A percentile compares a stretch with the other conserved stretches of the same genome.
These are phyloP conservation scores for Huntiella omanensis DNA, from an alignment of 2,329 filamentous ascomycete genomes.

Conservation along the genomic window DNA sequence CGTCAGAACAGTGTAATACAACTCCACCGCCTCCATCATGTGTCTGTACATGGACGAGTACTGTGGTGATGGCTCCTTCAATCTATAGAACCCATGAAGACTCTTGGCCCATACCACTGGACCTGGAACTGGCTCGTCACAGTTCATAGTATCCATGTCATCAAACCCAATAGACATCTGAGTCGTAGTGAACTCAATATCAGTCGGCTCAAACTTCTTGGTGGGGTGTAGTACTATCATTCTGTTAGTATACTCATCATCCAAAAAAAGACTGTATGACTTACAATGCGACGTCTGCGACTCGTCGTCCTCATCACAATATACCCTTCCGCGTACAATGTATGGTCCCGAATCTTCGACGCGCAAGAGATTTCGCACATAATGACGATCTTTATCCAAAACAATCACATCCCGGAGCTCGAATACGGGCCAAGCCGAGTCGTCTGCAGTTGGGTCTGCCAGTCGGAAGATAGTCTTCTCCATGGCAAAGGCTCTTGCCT, in stretches of 20 bases:
- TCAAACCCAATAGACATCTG: conserved; percentile 30
- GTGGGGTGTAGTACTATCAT: conserved; percentile 6
- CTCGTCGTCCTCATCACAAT: conserved; percentile 27
- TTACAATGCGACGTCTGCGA: conserved; percentile 20
- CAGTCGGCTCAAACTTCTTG: conserved; percentile 13
- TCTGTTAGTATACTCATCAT: neutral
- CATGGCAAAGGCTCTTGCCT: no score
- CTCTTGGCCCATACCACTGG: conserved; percentile 49
- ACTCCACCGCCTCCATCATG: conserved; percentile 42
- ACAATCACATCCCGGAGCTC: conserved; percentile 41
- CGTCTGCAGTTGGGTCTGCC: conserved; percentile 17
- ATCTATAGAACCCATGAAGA: conserved; percentile 48
- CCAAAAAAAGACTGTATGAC: conserved; percentile 12
- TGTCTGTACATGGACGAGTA: conserved; percentile 38
- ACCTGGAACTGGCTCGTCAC: conserved; percentile 19
- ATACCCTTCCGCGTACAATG: conserved; percentile 38
- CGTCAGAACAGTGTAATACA: conserved; percentile 45
- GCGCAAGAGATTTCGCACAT: conserved; percentile 40
- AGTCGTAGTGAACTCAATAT: conserved; percentile 35
- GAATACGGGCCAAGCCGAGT: conserved; percentile 40
- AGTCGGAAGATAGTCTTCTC: conserved; percentile 19
- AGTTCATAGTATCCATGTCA: conserved; percentile 12
- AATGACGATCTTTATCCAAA: conserved; percentile 31
- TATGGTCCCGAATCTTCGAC: conserved; percentile 42
- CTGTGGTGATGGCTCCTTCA: conserved; percentile 32